Percentiles rank a stretch among this genome's conserved stretches.
phyloP scores from a whole-genome alignment of 352 stramenopile genomes.

The Phytophthora foliorum region DNA sequence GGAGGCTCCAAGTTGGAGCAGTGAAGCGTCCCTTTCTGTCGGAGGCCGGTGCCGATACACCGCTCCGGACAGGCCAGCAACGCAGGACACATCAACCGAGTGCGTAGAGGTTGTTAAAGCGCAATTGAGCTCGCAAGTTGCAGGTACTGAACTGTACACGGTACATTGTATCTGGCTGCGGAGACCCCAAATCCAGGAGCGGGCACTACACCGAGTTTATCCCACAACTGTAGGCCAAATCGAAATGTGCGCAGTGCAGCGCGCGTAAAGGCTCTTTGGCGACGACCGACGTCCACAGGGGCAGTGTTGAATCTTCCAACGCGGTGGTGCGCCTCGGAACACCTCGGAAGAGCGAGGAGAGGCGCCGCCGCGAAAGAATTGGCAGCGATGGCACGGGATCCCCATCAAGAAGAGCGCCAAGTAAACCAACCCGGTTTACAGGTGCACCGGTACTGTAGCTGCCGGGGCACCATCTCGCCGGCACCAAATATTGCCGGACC shows the following conservation, averaged over 20 bases:
- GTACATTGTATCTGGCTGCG: neutral
- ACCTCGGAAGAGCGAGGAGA: constrained; percentile 5
- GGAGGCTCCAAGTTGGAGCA: too few species aligned
- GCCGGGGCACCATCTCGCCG: constrained; percentile 16
- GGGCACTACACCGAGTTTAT: constrained; percentile 22
- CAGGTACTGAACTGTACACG: neutral
- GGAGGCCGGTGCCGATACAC: neutral
- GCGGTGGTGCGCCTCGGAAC: neutral
- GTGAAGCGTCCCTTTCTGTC: neutral
- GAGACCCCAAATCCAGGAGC: neutral
- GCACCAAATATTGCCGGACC: constrained; percentile 27
- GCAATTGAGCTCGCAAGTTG: neutral
- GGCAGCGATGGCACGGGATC: neutral
- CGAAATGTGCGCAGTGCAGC: neutral
- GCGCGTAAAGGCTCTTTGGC: constrained; percentile 1
- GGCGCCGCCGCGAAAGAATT: constrained; percentile 25
- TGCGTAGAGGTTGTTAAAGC: constrained; percentile 1
- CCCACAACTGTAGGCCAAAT: too few species aligned
- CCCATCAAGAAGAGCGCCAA: neutral
- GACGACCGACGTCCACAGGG: neutral
- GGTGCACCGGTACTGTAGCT: too few species aligned
- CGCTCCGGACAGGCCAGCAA: neutral
- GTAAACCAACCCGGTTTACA: constrained; percentile 21
- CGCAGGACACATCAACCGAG: constrained; percentile 22
- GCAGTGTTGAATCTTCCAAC: constrained; percentile 15